Base-by-base conservation (phyloP, 768 basidiomycete genomes). In the Trametes elegans region DNA sequence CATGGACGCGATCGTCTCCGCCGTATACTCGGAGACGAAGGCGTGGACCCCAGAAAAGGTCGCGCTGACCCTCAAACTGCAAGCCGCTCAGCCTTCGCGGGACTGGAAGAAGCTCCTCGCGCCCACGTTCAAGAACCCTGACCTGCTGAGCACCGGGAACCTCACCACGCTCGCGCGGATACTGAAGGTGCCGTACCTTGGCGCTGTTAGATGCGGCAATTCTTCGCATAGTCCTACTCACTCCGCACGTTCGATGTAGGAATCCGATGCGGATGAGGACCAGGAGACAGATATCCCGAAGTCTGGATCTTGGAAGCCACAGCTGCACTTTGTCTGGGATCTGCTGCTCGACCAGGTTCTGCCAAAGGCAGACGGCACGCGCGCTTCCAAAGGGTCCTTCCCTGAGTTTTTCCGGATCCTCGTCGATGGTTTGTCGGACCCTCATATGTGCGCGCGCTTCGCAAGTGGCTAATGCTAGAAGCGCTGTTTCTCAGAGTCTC, bases 291-390 rank as follows among this genome's bases (percentile, higher is more conserved):
- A 79, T 36, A 63, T 70, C 2, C 65, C 76, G 10, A 83, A 84
- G 55, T 70, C 78, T 2, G 81, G 81, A 31, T 70, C 80, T 13
- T 93, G 94, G 93, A 95, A 90, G 68, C 86, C 94, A 52, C 87
- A 93, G 66, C 76, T 95, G 38, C 96, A 97, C 67, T 94, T 91
- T 68, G 90, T 87, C 21, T 99, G 96, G 96, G 82, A 85, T 57
- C 73, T 85, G 54, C 80, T 98, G 43, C 73, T 98, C 29, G 87
- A 94, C 58, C 77, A 77, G 43, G 82, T 93, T 46, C 79, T 95
- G 50, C 69, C 76, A 1, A 70, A 73, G 58, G 69, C 23, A 31
- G 48, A 49, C 19, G 28, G 28, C 24, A 32, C 32, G 19, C 64
- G 65, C 14, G 54, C 56, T 47, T 34, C 74, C 4, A 81, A 78